Base-by-base conservation (phyloP, 495 filamentous ascomycete genomes). In the Barbatosphaeria neglecta region DNA sequence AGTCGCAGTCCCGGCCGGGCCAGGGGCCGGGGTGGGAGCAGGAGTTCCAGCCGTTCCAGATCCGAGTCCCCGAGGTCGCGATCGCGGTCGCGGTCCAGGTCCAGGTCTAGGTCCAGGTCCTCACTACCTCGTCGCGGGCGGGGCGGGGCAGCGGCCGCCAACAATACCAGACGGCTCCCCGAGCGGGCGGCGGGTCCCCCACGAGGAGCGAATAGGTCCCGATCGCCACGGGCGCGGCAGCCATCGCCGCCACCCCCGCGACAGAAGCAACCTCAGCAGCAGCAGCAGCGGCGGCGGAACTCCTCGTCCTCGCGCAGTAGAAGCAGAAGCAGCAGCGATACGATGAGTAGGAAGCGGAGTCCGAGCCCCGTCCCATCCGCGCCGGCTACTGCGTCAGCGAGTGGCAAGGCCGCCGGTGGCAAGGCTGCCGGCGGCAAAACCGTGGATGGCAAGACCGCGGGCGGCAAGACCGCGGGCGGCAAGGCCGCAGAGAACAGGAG, bases 121-220 rank as follows among this genome's bases (percentile, higher is more conserved):
- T n/a, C n/a, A n/a, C 27, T 13, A 8, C 27, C 3, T 2, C 3
- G 7, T 39, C 40, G 18, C 3, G 40, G 40, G 16, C 22, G 40
- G 22, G 17, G 23, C 3, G 5, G 6, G 19, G 16, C 18, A 24
- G 22, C 19, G 40, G 23, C 7, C 40, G 2, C 8, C 37, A 15
- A 8, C 15, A 13, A 23, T 18, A 23, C 15, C 37, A 16, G 52
- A 28, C 38, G 44, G 46, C n/a, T n/a, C n/a, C n/a, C n/a, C n/a
- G n/a, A n/a, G n/a, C n/a, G n/a, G n/a, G n/a, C n/a, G n/a, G n/a
- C n/a, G n/a, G n/a, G n/a, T n/a, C n/a, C n/a, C n/a, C n/a, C n/a
- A n/a, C n/a, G n/a, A n/a, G n/a, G 7, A 63, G 51, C 41, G 51
- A 50, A 24, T 60, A 45, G 41, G 23, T 46, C 50, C 13, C 58